Conservation (phyloP, 352 stramenopile genomes). For the Phytophthora aleatoria region DNA sequence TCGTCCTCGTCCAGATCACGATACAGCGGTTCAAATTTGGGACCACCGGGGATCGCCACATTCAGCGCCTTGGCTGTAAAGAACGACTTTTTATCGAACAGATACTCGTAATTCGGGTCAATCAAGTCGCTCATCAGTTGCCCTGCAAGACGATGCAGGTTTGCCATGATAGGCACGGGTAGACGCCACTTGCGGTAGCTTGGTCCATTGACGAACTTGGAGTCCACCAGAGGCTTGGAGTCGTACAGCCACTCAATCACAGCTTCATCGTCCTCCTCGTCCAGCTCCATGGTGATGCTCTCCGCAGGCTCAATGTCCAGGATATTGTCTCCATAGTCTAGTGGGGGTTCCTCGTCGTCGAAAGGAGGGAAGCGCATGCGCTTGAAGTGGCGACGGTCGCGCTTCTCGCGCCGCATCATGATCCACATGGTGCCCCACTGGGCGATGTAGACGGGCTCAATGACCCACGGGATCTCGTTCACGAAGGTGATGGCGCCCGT, state of each 20-base stretch:
- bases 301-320: constrained; percentile 97
- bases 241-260: constrained; percentile 99
- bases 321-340: constrained; percentile 97
- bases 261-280: constrained; percentile 93
- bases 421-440: constrained; percentile 99
- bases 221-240: constrained; percentile 91
- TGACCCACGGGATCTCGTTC: constrained; percentile 99
- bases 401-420: constrained; percentile 99
- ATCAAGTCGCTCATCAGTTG: constrained; percentile 97
- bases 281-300: constrained; percentile 97
- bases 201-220: constrained; percentile 96
- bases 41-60: constrained; percentile 97
- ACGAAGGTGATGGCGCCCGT: constrained; percentile 99
- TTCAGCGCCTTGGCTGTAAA: constrained; percentile 99
- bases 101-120: constrained; percentile 96
- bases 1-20: constrained; percentile 98
- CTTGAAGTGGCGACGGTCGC: constrained; percentile 99
- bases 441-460: constrained; percentile 99
- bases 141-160: constrained; percentile 96
- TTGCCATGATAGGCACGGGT: constrained; percentile 97
- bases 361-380: constrained; percentile 99
- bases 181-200: constrained; percentile 98
- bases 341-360: constrained; percentile 98
- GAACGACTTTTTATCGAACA: constrained; percentile 97
- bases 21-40: constrained; percentile 99